These are phyloP conservation scores for Leccinum incarnatum DNA, from an alignment of 768 basidiomycete genomes.

Conservation along the genomic window DNA sequence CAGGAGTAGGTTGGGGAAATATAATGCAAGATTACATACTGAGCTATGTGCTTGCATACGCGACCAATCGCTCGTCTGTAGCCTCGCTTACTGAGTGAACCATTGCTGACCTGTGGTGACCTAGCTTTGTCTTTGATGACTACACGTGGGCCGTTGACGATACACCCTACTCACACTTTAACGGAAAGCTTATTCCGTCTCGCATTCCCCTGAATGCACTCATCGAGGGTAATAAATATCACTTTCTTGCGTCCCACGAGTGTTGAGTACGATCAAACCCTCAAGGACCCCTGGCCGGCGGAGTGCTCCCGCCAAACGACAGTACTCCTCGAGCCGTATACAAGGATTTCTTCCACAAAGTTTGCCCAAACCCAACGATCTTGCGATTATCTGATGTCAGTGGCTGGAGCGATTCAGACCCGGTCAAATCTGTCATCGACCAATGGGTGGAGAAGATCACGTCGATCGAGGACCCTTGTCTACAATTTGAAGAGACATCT, in stretches of 20 bases:
- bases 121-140: constrained; percentile 40
- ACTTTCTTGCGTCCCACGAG: background rate
- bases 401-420: constrained; percentile 19
- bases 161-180: constrained; percentile 33
- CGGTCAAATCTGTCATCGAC: constrained; percentile 31
- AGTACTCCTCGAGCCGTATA: constrained; percentile 33
- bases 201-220: constrained; percentile 38
- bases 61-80: constrained; percentile 34
- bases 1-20: constrained; percentile 38
- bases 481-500: constrained; percentile 31
- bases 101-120: background rate
- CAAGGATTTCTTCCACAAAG: constrained; percentile 34
- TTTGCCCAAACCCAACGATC: constrained; percentile 37
- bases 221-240: constrained; percentile 27
- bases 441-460: constrained; percentile 35
- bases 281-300: constrained; percentile 40
- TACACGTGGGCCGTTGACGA: constrained; percentile 39
- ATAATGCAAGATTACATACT: constrained; percentile 38
- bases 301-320: constrained; percentile 30
- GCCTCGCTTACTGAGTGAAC: background rate
- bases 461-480: constrained; percentile 36
- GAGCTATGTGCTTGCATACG: constrained; percentile 33
- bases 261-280: background rate
- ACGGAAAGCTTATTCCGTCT: constrained; percentile 36
- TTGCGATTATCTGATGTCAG: constrained; percentile 28